Percentiles rank a stretch among this genome's conserved stretches.
phyloP scores from a whole-genome alignment of 345 rosid genomes.

The Gynandropsis gynandra region DNA sequence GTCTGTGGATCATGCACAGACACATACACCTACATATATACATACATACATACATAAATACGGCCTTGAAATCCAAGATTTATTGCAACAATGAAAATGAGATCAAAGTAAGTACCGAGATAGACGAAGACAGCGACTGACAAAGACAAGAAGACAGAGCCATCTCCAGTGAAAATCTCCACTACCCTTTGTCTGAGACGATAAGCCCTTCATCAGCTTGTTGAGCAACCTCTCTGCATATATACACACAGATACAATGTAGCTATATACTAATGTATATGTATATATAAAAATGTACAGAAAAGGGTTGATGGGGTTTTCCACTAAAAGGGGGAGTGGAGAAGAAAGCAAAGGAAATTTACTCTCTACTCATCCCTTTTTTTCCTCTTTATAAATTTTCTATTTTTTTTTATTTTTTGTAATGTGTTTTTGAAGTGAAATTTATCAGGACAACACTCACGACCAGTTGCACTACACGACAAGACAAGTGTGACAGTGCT shows the following conservation, averaged over 20 bases:
- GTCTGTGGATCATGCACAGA: conserved; percentile 2
- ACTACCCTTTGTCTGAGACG: conserved; percentile 16
- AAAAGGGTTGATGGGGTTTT: conserved; percentile 1
- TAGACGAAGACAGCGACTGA: conserved; percentile 32
- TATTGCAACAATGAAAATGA: background rate
- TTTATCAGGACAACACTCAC: conserved; percentile 10
- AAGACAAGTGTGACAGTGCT: conserved; percentile 16
- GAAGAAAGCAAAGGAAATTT: conserved; percentile 10
- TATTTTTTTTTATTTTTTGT: background rate
- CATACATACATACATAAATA: background rate
- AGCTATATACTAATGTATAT: too few species aligned
- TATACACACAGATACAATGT: background rate
- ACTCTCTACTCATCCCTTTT: conserved; percentile 11
- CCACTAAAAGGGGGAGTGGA: conserved; percentile 22
- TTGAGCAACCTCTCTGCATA: conserved; percentile 7
- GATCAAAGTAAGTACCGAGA: conserved; percentile 9
- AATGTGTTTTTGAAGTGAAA: background rate
- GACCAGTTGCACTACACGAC: conserved; percentile 14
- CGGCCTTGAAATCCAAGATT: background rate
- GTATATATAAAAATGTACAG: background rate
- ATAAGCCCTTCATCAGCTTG: conserved; percentile 29
- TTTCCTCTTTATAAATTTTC: background rate
- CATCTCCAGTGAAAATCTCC: conserved; percentile 39
- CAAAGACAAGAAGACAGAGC: conserved; percentile 42
- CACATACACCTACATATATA: conserved; percentile 13